phyloP scores from a whole-genome alignment of 345 rosid genomes.

The Gossypium rotundifolium region DNA sequence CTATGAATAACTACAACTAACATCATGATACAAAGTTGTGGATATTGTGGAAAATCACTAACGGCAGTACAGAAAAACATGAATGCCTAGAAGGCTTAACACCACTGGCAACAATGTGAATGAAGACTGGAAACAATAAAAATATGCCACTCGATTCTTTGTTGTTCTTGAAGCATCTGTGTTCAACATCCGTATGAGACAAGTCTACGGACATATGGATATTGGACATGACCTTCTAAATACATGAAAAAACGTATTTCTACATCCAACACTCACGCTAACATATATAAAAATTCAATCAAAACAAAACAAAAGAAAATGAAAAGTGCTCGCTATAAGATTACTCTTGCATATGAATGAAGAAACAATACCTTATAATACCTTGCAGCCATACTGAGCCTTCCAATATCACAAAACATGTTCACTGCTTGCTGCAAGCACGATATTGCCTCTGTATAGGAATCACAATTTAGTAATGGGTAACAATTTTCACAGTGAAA shows the following conservation, averaged over 20 bases:
- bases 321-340: not conserved
- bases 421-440: conserved; percentile 4
- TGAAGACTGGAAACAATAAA: not conserved
- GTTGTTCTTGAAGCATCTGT: not conserved
- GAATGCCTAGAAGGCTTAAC: not conserved
- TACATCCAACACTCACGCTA: not conserved
- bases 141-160: not conserved
- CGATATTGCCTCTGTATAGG: not conserved
- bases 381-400: conserved; percentile 4
- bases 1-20: not conserved
- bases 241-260: not conserved
- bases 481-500: not conserved
- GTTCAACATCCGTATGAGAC: not conserved
- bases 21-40: not conserved
- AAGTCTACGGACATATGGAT: not conserved
- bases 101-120: not conserved
- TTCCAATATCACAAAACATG: conserved; percentile 4
- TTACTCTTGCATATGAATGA: not conserved
- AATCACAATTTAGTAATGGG: not conserved
- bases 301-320: not conserved
- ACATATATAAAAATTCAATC: not conserved
- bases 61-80: not conserved
- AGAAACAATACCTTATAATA: conserved; percentile 6
- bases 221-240: not conserved
- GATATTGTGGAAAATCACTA: not conserved